phyloP scores from a whole-genome alignment of 139 green algal genomes.

The Asterochloris erici region DNA sequence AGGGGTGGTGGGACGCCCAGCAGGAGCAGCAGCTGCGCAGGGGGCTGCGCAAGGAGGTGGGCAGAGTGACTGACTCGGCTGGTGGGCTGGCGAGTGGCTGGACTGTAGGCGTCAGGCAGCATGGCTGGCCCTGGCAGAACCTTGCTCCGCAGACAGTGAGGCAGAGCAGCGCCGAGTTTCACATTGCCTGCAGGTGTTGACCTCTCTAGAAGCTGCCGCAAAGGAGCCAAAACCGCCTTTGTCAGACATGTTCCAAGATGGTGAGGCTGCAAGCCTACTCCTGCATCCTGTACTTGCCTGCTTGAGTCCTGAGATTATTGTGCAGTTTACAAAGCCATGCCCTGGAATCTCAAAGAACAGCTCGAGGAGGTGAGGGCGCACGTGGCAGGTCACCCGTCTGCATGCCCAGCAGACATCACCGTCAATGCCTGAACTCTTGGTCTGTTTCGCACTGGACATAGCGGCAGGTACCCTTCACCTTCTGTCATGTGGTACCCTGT shows the following conservation, averaged over 20 bases:
- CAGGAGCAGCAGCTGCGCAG: conserved; percentile 48
- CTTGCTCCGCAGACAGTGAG: background rate
- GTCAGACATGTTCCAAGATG: conserved; percentile 70
- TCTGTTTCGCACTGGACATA: background rate
- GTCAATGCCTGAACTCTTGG: conserved; percentile 20
- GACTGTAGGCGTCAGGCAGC: background rate
- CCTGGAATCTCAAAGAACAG: conserved; percentile 67
- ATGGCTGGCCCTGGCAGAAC: background rate
- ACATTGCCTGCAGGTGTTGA: conserved; percentile 46
- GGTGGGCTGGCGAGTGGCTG: background rate
- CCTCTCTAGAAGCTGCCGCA: conserved; percentile 56
- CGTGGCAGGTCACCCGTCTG: conserved; percentile 41
- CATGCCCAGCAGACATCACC: conserved; percentile 43
- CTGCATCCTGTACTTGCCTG: background rate
- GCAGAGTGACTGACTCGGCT: background rate
- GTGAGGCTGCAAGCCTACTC: conserved; percentile 1
- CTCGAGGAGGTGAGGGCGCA: conserved; percentile 43
- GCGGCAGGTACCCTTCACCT: too few species aligned
- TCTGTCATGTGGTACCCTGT: too few species aligned
- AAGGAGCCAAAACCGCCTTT: conserved; percentile 60
- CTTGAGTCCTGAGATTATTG: background rate
- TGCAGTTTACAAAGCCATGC: conserved; percentile 70
- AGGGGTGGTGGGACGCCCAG: conserved; percentile 68
- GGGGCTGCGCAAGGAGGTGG: conserved; percentile 40
- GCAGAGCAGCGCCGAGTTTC: background rate